These are phyloP conservation scores for Stipa capillata DNA, from an alignment of 176 grass and related monocot genomes.

Conservation along the genomic window DNA sequence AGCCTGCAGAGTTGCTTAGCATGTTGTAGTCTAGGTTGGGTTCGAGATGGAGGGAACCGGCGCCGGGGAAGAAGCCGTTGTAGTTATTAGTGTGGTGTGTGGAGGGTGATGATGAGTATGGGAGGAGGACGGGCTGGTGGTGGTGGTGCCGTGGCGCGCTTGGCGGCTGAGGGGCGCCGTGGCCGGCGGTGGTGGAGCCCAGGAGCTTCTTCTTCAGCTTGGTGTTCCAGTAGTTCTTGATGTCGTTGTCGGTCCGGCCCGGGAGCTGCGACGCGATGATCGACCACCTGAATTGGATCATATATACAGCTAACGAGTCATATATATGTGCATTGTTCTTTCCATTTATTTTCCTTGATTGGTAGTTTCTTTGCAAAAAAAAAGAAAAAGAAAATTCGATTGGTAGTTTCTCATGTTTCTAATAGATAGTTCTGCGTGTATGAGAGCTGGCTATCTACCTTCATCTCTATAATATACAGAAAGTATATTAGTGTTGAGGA, in stretches of 20 bases:
- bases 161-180: constrained; percentile 4
- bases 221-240: constrained; percentile 97
- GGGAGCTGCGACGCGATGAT: constrained; percentile 86
- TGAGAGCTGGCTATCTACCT: not conserved
- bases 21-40: constrained; percentile 15
- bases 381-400: no score
- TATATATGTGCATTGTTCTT: not conserved
- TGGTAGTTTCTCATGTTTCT: not conserved
- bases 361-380: no score
- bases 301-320: not conserved
- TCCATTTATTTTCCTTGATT: not conserved
- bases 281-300: constrained; percentile 62
- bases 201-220: constrained; percentile 91
- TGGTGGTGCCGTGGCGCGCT: constrained; percentile 22
- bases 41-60: not conserved
- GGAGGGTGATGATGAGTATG: not conserved
- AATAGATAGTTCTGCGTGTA: not conserved
- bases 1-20: not conserved
- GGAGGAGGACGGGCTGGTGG: constrained; percentile 36
- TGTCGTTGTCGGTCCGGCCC: constrained; percentile 85
- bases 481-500: not conserved
- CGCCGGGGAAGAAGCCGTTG: constrained; percentile 31
- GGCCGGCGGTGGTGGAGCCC: not conserved
- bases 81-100: constrained; percentile 3
- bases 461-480: not conserved